These are phyloP conservation scores for Aureobasidium sp. DNA, from an alignment of 2,329 filamentous ascomycete species.

Conservation along the genomic window DNA sequence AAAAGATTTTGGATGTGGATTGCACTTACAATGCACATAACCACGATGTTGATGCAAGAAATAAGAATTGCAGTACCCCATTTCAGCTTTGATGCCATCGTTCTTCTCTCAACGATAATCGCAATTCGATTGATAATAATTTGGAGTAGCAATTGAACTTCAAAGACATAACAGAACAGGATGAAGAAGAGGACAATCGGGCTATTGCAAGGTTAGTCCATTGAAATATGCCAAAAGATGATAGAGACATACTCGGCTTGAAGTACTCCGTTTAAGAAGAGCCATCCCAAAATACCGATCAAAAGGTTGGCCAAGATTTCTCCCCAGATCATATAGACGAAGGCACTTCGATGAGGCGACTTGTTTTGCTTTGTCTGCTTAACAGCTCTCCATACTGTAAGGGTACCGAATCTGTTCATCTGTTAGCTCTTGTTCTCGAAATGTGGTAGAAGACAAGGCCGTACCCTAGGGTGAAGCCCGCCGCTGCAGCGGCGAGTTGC, in stretches of 20 bases:
- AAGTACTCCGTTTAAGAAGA: conserved; percentile 12
- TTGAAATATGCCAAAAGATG: not conserved
- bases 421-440: not conserved
- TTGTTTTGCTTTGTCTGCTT: conserved; percentile 28
- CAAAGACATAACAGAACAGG: conserved; percentile 17
- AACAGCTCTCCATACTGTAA: conserved; percentile 35
- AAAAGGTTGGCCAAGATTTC: conserved; percentile 39
- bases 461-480: conserved; percentile 35
- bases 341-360: conserved; percentile 10
- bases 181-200: conserved; percentile 25
- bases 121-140: conserved; percentile 34
- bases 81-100: conserved; percentile 29
- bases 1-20: no score
- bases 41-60: conserved; percentile 29
- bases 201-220: not conserved
- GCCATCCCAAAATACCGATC: conserved; percentile 38
- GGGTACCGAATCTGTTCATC: conserved; percentile 29
- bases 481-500: conserved; percentile 18
- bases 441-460: not conserved
- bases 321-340: conserved; percentile 43
- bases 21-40: conserved; percentile 23
- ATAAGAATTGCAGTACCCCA: conserved; percentile 32
- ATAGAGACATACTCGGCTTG: not conserved
- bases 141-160: conserved; percentile 25
- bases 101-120: conserved; percentile 23